Evolutionary conservation across 1,284 basidiomycete genomes (phyloP), one percentile per base, ranked within the genome.

Genomic region (Papiliotrema laurentii): DNA sequence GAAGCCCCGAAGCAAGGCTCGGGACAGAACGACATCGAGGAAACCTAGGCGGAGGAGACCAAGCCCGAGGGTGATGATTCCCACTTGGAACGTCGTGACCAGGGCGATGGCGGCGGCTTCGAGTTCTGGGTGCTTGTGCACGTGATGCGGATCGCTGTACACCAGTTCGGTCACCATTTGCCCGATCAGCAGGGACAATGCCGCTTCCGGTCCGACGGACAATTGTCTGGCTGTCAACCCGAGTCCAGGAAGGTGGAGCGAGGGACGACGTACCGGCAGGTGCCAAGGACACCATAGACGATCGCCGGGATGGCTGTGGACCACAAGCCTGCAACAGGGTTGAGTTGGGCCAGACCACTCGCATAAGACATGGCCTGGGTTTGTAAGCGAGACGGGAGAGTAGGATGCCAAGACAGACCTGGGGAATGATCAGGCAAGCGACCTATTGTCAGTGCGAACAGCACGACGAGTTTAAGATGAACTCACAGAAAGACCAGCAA

Each of bases 1-100:
- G 70, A 96, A 97, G 5, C 92, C 92, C 33, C 89, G 81, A 33
- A 97, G 78, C 6, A 77, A 66, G 5, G 92, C 89, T 50, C 89
- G 82, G 56, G 86, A 89, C n/a, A 97, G 80, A 3, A 97, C 86
- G 16, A 96, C 92, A 69, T 97, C 92, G 45, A 97, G 82, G 73
- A 97, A 97, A 1, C 92, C 92, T 1, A 97, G 78, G 18, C 91
- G 81, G 63, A 94, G 84, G 53, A 96, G 81, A 5, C 92, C 92
- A 28, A 97, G 79, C 10, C 87, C 68, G 58, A 89, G 89, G 1
- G 89, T 86, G 59, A 97, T 86, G 25, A 92, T 61, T n/a, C 91
- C 91, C 54, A 84, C 86, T 76, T 92, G 88, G 45, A 93, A 80
- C 0, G 88, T 87, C 47, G 90, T 85, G 11, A 88, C 80, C 24